A percentile compares a stretch with the other conserved stretches of the same genome.
Evolutionary conservation across 495 filamentous ascomycete species (phyloP).

Genomic region (Beverwykella pulmonaria): DNA sequence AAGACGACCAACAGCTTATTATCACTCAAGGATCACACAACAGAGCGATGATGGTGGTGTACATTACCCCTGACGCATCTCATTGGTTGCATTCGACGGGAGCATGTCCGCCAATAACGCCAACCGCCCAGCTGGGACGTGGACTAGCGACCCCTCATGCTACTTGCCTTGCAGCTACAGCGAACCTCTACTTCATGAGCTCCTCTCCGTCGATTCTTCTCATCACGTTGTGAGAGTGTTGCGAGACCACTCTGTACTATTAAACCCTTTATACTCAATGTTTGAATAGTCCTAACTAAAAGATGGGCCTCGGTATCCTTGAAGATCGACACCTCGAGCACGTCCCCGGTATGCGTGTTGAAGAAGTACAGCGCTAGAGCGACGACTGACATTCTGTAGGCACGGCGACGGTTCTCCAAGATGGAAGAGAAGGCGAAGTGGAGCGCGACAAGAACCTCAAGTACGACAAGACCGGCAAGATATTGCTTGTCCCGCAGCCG

Average conservation of each 20-base stretch:
- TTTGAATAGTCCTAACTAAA: not conserved
- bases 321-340: constrained; percentile 64
- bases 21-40: too few relatives aligned
- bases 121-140: too few relatives aligned
- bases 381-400: constrained; percentile 26
- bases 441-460: constrained; percentile 40
- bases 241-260: too few relatives aligned
- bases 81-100: too few relatives aligned
- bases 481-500: constrained; percentile 50
- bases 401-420: constrained; percentile 35
- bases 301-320: constrained; percentile 83
- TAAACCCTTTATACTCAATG: too few relatives aligned
- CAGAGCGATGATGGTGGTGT: too few relatives aligned
- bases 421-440: constrained; percentile 27
- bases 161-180: too few relatives aligned
- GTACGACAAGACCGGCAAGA: constrained; percentile 42
- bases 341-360: constrained; percentile 66
- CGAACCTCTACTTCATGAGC: not conserved
- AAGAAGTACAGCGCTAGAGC: not conserved
- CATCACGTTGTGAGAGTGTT: too few relatives aligned
- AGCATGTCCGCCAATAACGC: too few relatives aligned
- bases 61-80: too few relatives aligned
- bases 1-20: too few relatives aligned
- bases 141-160: too few relatives aligned
- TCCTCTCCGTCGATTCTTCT: not conserved